Base-by-base conservation (phyloP, 2,329 filamentous ascomycete species). In the Fusarium pseudonygamai region DNA sequence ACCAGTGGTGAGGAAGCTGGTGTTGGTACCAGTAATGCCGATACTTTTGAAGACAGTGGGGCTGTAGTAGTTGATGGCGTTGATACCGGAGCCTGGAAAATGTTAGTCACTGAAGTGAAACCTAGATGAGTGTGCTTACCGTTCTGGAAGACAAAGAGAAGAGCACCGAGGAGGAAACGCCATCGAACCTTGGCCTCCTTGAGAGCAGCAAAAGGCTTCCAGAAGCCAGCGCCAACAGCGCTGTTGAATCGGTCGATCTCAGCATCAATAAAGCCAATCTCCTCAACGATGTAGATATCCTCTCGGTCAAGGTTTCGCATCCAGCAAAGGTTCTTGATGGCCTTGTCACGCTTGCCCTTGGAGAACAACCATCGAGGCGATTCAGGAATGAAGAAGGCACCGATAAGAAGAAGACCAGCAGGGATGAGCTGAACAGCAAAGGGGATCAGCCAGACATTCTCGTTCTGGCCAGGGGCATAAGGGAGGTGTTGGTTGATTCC, bases 101-200 rank as follows among this genome's bases (percentile, higher is more conserved):
- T 50, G 32, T 75, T 72, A 64, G 68, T 58, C 30, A 52, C 32
- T 52, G 42, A 43, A 59, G 16, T 12, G 13, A 15, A 34, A n/a
- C 13, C 5, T 28, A 12, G 15, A 15, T n/a, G 8, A 36, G 10
- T 12, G 5, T 43, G 46, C 79, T 74, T 77, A 56, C 91, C 91
- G 76, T 96, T 96, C 81, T 96, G 93, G 87, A 91, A 94, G 60
- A 95, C 84, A 85, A 95, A 95, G 26, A 96, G 86, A 77, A 93
- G 88, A 62, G 88, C 88, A 52, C 93, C 93, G 16, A 95, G 86
- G 79, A 93, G 88, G 82, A 96, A 91, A 46, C 93, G 89, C 85
- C 90, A 93, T 73, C 89, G 89, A 32, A 93, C 87, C 77, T 87
- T 87, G 65, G 83, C 85, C 73, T 89, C 83, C 74, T 85, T 86